These are phyloP conservation scores for Diplotaxis tenuifolia DNA, from an alignment of 345 rosid genomes.

Conservation along the genomic window DNA sequence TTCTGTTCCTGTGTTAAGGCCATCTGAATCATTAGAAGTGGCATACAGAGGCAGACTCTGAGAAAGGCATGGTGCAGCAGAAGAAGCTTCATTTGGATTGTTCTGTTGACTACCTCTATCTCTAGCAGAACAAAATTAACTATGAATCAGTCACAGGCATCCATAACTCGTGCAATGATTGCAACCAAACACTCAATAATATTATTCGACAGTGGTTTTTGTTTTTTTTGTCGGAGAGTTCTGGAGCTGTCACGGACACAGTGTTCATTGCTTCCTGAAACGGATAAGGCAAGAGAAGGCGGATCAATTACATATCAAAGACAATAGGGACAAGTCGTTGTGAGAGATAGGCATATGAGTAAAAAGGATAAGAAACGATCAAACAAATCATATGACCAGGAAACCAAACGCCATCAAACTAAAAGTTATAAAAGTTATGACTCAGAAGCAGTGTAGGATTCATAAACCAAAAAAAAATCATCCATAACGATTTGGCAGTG, in stretches of 20 bases:
- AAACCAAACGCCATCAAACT: no score
- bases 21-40: slow-evolving; percentile 55
- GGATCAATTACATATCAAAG: slow-evolving; percentile 11
- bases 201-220: slow-evolving; percentile 41
- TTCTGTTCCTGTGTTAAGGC: no score
- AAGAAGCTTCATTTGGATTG: slow-evolving; percentile 41
- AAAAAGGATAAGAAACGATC: no score
- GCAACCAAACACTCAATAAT: slow-evolving; percentile 38
- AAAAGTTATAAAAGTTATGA: no score
- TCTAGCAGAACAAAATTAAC: slow-evolving; percentile 26
- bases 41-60: slow-evolving; percentile 50
- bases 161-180: slow-evolving; percentile 49
- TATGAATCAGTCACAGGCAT: slow-evolving; percentile 72
- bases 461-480: slow-evolving; percentile 2
- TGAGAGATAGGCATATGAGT: background rate
- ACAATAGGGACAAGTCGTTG: background rate
- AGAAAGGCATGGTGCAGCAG: slow-evolving; percentile 44
- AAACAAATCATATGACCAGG: background rate
- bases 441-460: no score
- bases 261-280: slow-evolving; percentile 51
- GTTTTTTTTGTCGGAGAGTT: slow-evolving; percentile 44
- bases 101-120: slow-evolving; percentile 24
- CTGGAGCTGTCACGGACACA: slow-evolving; percentile 47
- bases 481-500: background rate
- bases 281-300: slow-evolving; percentile 5